These are phyloP conservation scores for Baorangia bicolor DNA, from an alignment of 768 basidiomycete species.

Conservation along the genomic window DNA sequence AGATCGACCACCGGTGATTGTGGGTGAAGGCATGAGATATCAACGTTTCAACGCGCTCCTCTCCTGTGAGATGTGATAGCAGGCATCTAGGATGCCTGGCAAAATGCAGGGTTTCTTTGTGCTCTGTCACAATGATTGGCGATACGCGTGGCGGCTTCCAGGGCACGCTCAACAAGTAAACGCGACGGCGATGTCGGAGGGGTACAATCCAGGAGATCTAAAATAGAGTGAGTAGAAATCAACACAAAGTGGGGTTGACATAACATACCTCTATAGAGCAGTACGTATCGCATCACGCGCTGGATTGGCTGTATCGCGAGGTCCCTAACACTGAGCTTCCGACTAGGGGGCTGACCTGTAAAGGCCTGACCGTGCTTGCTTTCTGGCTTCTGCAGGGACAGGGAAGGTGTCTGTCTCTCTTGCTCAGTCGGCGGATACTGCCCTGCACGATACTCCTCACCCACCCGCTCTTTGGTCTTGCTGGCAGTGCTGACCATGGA, in stretches of 20 bases:
- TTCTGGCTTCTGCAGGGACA: neutral
- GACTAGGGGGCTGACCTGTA: conserved; percentile 8
- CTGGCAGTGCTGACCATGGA: conserved; percentile 4
- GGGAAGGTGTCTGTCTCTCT: neutral
- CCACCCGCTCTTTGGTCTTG: conserved; percentile 1
- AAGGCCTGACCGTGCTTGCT: neutral
- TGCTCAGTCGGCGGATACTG: neutral
- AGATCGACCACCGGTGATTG: neutral
- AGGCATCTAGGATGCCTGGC: conserved; percentile 17
- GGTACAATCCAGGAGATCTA: conserved; percentile 53
- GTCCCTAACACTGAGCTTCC: conserved; percentile 45
- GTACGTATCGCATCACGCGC: conserved; percentile 60
- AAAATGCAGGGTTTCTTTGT: conserved; percentile 54
- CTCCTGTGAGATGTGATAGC: neutral
- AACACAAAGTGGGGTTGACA: neutral
- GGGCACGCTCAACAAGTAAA: conserved; percentile 54
- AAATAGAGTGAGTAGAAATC: conserved; percentile 2
- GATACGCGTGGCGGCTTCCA: conserved; percentile 56
- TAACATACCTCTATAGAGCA: conserved; percentile 55
- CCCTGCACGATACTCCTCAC: conserved; percentile 2
- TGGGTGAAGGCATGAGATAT: conserved; percentile 2
- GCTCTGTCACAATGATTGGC: conserved; percentile 61
- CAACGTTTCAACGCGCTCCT: too few relatives aligned
- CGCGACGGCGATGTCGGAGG: conserved; percentile 49
- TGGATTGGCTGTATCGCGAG: conserved; percentile 64